Evolutionary conservation across 192 early-diverging fungal species (phyloP).

Genomic region (Umbelopsis sp.): DNA sequence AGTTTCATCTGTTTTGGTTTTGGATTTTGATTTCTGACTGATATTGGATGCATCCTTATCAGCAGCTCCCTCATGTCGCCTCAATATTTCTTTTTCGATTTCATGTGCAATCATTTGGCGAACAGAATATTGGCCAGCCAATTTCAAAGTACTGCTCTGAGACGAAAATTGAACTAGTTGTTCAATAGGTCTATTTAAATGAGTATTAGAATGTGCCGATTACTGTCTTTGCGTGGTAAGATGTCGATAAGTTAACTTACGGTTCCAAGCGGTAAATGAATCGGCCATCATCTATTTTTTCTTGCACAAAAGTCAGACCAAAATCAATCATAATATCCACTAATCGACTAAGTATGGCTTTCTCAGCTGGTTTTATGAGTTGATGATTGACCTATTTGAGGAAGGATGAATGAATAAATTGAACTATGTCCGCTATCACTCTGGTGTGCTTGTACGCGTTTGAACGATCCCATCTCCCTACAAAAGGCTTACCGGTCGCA

Average conservation of each 20-base stretch:
- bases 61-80: constrained; percentile 31
- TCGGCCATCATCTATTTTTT: constrained; percentile 62
- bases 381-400: constrained; percentile 56
- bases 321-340: constrained; percentile 71
- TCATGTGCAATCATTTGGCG: constrained; percentile 83
- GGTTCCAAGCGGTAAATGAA: constrained; percentile 74
- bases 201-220: not conserved
- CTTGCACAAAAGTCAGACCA: constrained; percentile 72
- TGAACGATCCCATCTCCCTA: constrained; percentile 6
- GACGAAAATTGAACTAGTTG: constrained; percentile 45
- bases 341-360: constrained; percentile 49
- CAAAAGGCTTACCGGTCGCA: constrained; percentile 64
- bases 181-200: constrained; percentile 47
- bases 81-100: constrained; percentile 53
- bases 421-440: constrained; percentile 3
- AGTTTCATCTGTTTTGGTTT: constrained; percentile 24
- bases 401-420: constrained; percentile 34
- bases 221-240: not conserved
- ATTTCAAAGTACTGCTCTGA: constrained; percentile 38
- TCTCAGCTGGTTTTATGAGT: constrained; percentile 65
- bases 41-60: constrained; percentile 16
- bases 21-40: constrained; percentile 27
- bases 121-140: constrained; percentile 72
- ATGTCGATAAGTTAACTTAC: constrained; percentile 48
- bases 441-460: too few species aligned